These are phyloP conservation scores for Cardamine occulta DNA, from an alignment of 345 rosid species.

Conservation along the genomic window DNA sequence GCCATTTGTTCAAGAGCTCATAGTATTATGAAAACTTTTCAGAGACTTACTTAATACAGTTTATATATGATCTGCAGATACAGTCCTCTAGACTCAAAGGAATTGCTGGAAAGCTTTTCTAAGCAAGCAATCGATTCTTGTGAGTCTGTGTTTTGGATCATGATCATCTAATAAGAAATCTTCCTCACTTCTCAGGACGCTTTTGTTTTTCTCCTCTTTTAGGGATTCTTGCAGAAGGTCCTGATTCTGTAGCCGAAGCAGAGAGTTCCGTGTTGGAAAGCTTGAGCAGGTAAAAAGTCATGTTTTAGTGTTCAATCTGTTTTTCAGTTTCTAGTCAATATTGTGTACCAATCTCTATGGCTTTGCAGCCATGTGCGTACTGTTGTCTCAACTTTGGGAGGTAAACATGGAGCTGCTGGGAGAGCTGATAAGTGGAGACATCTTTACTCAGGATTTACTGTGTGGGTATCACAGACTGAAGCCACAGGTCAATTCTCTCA, in stretches of 20 bases:
- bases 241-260: conserved; percentile 65
- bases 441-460: conserved; percentile 82
- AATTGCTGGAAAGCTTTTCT: conserved; percentile 71
- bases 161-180: not conserved
- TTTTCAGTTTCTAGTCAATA: conserved; percentile 14
- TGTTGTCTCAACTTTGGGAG: conserved; percentile 89
- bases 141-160: conserved; percentile 50
- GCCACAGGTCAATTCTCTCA: conserved; percentile 58
- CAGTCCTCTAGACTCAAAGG: conserved; percentile 76
- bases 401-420: conserved; percentile 71
- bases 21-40: not conserved
- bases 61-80: conserved; percentile 56
- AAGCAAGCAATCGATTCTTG: conserved; percentile 83
- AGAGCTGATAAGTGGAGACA: conserved; percentile 72
- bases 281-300: conserved; percentile 67
- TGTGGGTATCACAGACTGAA: conserved; percentile 84
- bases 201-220: conserved; percentile 27
- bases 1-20: not conserved
- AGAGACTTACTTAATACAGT: conserved; percentile 17
- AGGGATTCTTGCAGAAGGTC: conserved; percentile 81
- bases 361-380: conserved; percentile 79
- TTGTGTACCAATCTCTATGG: not conserved
- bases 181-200: conserved; percentile 10
- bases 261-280: conserved; percentile 72
- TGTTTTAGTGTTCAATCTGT: conserved; percentile 13